Evolutionary conservation across 352 stramenopile species (phyloP), one percentile per base, ranked within the genome.

Genomic region (Phytophthora podocarpi): DNA sequence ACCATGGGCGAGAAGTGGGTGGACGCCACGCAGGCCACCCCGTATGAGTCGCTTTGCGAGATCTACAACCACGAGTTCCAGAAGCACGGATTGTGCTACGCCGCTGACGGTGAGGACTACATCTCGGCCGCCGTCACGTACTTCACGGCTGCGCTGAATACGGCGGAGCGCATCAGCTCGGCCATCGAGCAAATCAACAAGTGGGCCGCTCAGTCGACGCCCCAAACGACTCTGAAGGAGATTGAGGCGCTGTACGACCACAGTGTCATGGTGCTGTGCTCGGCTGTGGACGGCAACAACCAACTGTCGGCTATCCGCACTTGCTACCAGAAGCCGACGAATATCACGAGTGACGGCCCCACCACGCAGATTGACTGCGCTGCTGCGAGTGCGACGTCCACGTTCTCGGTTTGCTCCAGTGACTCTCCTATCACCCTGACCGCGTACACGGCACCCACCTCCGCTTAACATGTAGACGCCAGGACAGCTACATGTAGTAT

Each of bases 31-130:
- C 69, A 87, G 60, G 23, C 43, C 13, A 73, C 66, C 10, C 72
- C 74, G 28, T 85, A 85, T 58, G 80, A 89, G 48, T 71, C 72
- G 51, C 64, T 91, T 9, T 93, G 84, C 50, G 80, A 93, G 71
- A 85, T 89, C 58, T 93, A 91, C 73, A 74, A 90, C 71, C 84
- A 93, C 72, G 82, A 91, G 63, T 90, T 87, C 74, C 84, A 93
- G 75, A 93, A 93, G 74, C 84, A 93, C 67, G 84, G 84, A n/a
- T n/a, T 91, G 36, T 93, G 84, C 76, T 93, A 84, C 61, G 76
- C 73, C 39, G 78, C 84, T 1, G 67, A 69, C 21, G 82, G 58
- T 10, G 67, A 64, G 55, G 66, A 93, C 68, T 83, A 72, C 51
- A 76, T 79, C 35, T 66, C 78, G 26, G 74, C 70, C 9, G 76